Conservation (phyloP, 2,329 filamentous ascomycete species). For the Pyrenochaeta sp. region DNA sequence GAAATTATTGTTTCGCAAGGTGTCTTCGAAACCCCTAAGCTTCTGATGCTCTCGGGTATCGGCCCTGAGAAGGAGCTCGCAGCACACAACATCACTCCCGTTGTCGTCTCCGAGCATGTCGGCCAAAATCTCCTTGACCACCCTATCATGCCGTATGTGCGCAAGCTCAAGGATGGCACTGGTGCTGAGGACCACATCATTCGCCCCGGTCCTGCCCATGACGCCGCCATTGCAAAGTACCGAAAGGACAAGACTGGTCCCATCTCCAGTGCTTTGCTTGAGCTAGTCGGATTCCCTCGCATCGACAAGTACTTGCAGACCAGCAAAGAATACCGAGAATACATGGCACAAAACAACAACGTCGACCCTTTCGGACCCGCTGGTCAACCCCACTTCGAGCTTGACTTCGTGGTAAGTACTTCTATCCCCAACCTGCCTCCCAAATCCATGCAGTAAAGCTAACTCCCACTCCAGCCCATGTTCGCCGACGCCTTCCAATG, state of each 20-base stretch:
- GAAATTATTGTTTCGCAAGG: slow-evolving; percentile 46
- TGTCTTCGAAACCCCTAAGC: slow-evolving; percentile 67
- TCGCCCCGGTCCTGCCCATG: slow-evolving; percentile 44
- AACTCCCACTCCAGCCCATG: slow-evolving; percentile 51
- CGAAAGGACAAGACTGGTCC: slow-evolving; percentile 52
- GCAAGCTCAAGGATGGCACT: slow-evolving; percentile 56
- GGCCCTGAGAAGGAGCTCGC: slow-evolving; percentile 61
- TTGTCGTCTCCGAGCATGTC: slow-evolving; percentile 65
- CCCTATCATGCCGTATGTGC: slow-evolving; percentile 28
- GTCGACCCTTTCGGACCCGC: slow-evolving; percentile 37
- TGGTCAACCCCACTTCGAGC: slow-evolving; percentile 38
- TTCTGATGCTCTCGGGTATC: slow-evolving; percentile 68
- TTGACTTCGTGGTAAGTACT: slow-evolving; percentile 61
- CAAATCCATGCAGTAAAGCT: too few species aligned
- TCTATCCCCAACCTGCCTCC: neutral
- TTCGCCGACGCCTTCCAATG: slow-evolving; percentile 62
- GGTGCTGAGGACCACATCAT: slow-evolving; percentile 58
- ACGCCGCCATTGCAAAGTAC: slow-evolving; percentile 45
- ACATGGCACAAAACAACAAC: slow-evolving; percentile 51
- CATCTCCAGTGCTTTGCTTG: slow-evolving; percentile 53
- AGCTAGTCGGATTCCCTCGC: slow-evolving; percentile 64
- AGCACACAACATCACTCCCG: slow-evolving; percentile 58
- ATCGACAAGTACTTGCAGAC: slow-evolving; percentile 63
- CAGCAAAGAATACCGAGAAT: slow-evolving; percentile 56
- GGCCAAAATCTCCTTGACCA: slow-evolving; percentile 69